phyloP scores from a whole-genome alignment of 345 rosid genomes.

The Brassica incana region DNA sequence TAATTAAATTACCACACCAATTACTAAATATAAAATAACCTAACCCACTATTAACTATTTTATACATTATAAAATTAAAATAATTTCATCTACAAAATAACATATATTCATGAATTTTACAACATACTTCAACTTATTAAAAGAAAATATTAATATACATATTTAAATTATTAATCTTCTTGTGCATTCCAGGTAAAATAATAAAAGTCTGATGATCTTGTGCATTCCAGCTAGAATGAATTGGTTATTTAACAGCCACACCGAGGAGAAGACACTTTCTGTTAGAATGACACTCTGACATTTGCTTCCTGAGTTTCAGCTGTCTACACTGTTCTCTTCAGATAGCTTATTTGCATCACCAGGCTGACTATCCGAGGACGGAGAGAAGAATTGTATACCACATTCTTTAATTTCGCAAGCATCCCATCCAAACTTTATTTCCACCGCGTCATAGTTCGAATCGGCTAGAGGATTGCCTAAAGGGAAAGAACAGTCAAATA shows the following conservation, averaged over 20 bases:
- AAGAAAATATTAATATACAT: too few relatives aligned
- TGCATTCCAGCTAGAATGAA: not conserved
- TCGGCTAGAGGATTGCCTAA: not conserved
- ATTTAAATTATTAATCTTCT: too few relatives aligned
- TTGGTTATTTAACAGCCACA: not conserved
- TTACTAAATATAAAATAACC: too few relatives aligned
- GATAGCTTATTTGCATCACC: not conserved
- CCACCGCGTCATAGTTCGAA: slow-evolving; percentile 4
- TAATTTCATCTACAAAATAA: too few relatives aligned
- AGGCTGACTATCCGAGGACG: not conserved
- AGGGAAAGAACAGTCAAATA: slow-evolving; percentile 16
- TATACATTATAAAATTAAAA: too few relatives aligned
- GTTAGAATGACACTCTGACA: not conserved
- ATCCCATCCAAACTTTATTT: slow-evolving; percentile 18
- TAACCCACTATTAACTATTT: too few relatives aligned
- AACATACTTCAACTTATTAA: too few relatives aligned
- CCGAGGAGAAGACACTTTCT: not conserved
- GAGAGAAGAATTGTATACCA: not conserved
- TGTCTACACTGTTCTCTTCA: not conserved
- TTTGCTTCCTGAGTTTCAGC: not conserved
- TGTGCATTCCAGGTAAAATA: too few relatives aligned
- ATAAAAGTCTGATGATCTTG: not conserved
- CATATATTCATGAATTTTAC: too few relatives aligned
- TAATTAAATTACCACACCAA: too few relatives aligned
- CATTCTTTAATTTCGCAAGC: not conserved